These are phyloP conservation scores for Monosporascus sp. DNA, from an alignment of 2,329 filamentous ascomycete genomes.

Conservation along the genomic window DNA sequence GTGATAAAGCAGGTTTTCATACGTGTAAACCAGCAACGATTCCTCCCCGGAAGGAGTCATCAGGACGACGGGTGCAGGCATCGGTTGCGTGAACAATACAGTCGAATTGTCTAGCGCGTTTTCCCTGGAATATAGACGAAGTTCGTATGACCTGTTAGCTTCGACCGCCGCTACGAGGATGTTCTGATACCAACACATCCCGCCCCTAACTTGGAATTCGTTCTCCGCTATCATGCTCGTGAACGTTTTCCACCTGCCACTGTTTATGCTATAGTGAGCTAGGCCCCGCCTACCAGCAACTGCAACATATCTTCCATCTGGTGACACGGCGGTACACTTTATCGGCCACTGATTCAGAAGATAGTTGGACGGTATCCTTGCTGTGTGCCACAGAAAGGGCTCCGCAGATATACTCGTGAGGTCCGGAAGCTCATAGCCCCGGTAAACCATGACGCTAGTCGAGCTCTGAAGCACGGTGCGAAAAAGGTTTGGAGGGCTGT, in stretches of 20 bases:
- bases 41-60: constrained; percentile 88
- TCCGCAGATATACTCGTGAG: constrained; percentile 89
- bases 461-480: constrained; percentile 85
- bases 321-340: constrained; percentile 76
- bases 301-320: constrained; percentile 89
- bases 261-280: constrained; percentile 92
- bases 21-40: constrained; percentile 92
- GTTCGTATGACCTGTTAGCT: constrained; percentile 70
- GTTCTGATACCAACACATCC: constrained; percentile 99
- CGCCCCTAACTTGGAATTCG: constrained; percentile 85
- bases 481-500: constrained; percentile 84
- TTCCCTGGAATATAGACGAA: constrained; percentile 92
- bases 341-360: constrained; percentile 93
- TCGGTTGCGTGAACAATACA: constrained; percentile 68
- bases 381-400: constrained; percentile 89
- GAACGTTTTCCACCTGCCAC: constrained; percentile 94
- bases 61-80: constrained; percentile 83
- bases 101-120: constrained; percentile 67
- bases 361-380: constrained; percentile 79
- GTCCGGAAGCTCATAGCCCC: constrained; percentile 86
- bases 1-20: constrained; percentile 93
- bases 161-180: constrained; percentile 93
- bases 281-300: constrained; percentile 90
- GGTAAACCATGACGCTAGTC: constrained; percentile 83
- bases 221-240: constrained; percentile 74